Conservation (phyloP, 78 protist genomes). For the Ministeria vibrans region DNA sequence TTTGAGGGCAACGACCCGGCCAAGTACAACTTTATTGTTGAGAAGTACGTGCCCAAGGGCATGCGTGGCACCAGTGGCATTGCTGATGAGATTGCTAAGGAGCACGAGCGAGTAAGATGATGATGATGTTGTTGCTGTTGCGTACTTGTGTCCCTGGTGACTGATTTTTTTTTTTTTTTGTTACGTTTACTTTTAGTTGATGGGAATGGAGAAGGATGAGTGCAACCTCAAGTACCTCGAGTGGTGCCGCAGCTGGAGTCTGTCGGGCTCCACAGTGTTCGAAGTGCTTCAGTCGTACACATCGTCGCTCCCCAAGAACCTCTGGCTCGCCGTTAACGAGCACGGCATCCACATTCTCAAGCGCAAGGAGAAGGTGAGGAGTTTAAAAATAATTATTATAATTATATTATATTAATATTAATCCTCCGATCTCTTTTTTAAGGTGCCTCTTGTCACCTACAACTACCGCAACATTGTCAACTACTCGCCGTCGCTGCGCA, state of each 20-base stretch:
- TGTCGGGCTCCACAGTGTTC: background rate
- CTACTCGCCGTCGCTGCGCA: constrained; percentile 13
- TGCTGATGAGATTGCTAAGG: background rate
- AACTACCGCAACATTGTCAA: constrained; percentile 1
- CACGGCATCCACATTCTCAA: background rate
- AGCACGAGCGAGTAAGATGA: too few relatives aligned
- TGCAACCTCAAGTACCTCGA: background rate
- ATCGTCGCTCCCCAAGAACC: background rate
- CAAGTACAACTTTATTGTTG: background rate
- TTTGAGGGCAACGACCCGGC: background rate
- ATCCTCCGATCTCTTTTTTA: background rate
- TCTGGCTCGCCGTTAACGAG: constrained; percentile 10
- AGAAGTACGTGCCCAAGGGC: background rate
- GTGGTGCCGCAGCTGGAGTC: background rate
- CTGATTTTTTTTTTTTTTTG: too few relatives aligned
- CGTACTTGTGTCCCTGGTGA: too few relatives aligned
- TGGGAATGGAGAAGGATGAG: background rate
- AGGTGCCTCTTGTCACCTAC: constrained; percentile 7
- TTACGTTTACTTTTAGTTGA: too few relatives aligned
- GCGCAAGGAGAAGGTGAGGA: constrained; percentile 1
- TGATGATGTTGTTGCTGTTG: too few relatives aligned
- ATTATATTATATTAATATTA: too few relatives aligned
- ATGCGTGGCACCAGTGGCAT: background rate
- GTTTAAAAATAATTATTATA: too few relatives aligned
- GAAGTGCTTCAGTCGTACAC: constrained; percentile 13